phyloP scores from a whole-genome alignment of 495 filamentous ascomycete genomes.

The Aspergillus wentii region DNA sequence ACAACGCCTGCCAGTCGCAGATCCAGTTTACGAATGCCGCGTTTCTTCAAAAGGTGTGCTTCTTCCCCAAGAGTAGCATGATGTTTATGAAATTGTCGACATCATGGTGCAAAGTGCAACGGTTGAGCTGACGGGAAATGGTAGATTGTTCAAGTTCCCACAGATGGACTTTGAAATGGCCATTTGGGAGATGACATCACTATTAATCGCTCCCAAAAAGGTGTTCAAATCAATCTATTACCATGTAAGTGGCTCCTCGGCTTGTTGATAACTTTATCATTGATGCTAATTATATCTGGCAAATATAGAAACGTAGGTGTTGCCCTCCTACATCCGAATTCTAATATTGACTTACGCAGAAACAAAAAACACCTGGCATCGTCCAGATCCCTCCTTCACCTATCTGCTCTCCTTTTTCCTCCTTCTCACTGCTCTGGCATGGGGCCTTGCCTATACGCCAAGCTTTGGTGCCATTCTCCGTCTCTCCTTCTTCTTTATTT shows the following conservation, averaged over 20 bases:
- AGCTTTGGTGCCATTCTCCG: slow-evolving; percentile 52
- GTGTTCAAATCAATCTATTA: slow-evolving; percentile 75
- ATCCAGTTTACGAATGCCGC: slow-evolving; percentile 52
- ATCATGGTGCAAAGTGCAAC: too few relatives aligned
- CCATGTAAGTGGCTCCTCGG: slow-evolving; percentile 46
- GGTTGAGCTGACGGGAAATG: neutral
- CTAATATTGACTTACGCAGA: slow-evolving; percentile 36
- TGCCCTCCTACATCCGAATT: neutral
- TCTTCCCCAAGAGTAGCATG: too few relatives aligned
- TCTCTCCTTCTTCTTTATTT: slow-evolving; percentile 58
- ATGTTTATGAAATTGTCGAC: too few relatives aligned
- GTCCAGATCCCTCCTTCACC: slow-evolving; percentile 71
- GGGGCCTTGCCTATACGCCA: slow-evolving; percentile 65
- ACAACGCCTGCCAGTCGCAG: slow-evolving; percentile 42
- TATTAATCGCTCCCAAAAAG: slow-evolving; percentile 71
- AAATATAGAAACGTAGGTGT: slow-evolving; percentile 54
- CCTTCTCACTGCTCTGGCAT: slow-evolving; percentile 65
- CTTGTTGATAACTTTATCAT: slow-evolving; percentile 6
- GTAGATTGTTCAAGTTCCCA: slow-evolving; percentile 60
- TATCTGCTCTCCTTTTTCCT: slow-evolving; percentile 74
- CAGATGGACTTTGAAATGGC: slow-evolving; percentile 74
- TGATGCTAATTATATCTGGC: slow-evolving; percentile 8
- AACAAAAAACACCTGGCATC: slow-evolving; percentile 75
- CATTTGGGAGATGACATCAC: slow-evolving; percentile 72
- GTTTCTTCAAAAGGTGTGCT: slow-evolving; percentile 50